Evolutionary conservation across 805 yeast genomes (phyloP), one percentile per base, ranked within the genome.

Genomic region (Metschnikowia lachancei): DNA sequence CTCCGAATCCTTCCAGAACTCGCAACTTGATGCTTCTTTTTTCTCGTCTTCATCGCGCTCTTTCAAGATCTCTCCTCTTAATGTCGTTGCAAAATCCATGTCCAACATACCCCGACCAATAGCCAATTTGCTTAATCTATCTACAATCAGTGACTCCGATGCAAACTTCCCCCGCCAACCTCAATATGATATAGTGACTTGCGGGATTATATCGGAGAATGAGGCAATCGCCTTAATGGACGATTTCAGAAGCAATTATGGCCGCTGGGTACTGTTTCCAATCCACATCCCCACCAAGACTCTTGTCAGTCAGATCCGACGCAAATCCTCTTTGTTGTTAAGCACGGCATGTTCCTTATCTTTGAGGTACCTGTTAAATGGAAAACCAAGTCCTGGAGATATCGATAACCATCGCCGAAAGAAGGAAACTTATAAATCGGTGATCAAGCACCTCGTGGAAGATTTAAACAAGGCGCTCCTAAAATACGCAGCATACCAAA

Each of bases 201-300:
- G 76, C 20, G 78, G 79, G 1, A 63, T 84, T 4, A 55, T 87
- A 13, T 57, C 78, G 1, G 55, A 70, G 34, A 61, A 64, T 2
- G 81, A 83, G 52, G 80, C 80, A 0, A 53, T 74, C 6, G 68
- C 69, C 14, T 62, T 85, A 33, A 64, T 86, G 52, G 73, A 72
- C 43, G 77, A 76, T 39, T 87, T 86, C 59, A 67, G 85, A 36
- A 78, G 81, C 40, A 75, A 84, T 56, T 86, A 82, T 58, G 88
- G 90, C 4, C 72, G 88, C 26, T 87, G 95, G 95, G 81, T 85
- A 3, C 80, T 86, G 44, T 80, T 86, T 41, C 89, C 91, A 0
- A 75, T 75, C 26, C 67, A 67, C 12, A 58, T 76, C 30, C 59
- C 81, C 4, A 73, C 83, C 0, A 74, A 67, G 16, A 68, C 66